Percentiles rank a stretch among this genome's conserved stretches.
These are phyloP conservation scores for Coemansia sp. DNA, from an alignment of 192 early-diverging fungal species.

Conservation along the genomic window DNA sequence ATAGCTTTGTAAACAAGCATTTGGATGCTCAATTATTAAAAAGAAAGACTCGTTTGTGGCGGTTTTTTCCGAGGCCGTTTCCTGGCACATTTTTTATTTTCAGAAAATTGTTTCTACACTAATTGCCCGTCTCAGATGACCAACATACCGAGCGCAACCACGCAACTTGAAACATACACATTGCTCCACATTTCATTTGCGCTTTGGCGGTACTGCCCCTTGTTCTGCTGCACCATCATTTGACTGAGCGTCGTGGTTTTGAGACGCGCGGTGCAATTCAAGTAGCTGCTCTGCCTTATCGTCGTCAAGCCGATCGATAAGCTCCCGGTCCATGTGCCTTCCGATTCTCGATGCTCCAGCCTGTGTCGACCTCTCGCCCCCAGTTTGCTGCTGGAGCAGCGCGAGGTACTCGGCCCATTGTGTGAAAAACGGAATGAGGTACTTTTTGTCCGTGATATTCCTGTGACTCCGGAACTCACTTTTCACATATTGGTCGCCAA, in stretches of 20 bases:
- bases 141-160: too few species aligned
- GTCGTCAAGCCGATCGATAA: conserved; percentile 43
- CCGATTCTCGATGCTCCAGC: conserved; percentile 15
- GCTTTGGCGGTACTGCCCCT: conserved; percentile 1
- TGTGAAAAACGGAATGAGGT: conserved; percentile 40
- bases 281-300: conserved; percentile 54
- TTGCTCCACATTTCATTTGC: background rate
- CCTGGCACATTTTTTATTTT: too few species aligned
- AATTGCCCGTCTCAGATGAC: too few species aligned
- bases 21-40: too few species aligned
- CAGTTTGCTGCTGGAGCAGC: conserved; percentile 28
- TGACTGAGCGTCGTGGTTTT: background rate
- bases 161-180: too few species aligned
- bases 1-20: too few species aligned
- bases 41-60: too few species aligned
- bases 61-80: too few species aligned
- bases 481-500: conserved; percentile 55
- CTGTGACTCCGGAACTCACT: conserved; percentile 51
- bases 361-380: background rate
- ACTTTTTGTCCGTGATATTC: conserved; percentile 36
- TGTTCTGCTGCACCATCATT: background rate
- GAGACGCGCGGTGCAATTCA: conserved; percentile 42
- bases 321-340: conserved; percentile 29
- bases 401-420: conserved; percentile 48
- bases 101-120: too few species aligned